Evolutionary conservation across 2,329 filamentous ascomycete species (phyloP), one percentile per base, ranked within the genome.

Genomic region (Curvularia sp.): DNA sequence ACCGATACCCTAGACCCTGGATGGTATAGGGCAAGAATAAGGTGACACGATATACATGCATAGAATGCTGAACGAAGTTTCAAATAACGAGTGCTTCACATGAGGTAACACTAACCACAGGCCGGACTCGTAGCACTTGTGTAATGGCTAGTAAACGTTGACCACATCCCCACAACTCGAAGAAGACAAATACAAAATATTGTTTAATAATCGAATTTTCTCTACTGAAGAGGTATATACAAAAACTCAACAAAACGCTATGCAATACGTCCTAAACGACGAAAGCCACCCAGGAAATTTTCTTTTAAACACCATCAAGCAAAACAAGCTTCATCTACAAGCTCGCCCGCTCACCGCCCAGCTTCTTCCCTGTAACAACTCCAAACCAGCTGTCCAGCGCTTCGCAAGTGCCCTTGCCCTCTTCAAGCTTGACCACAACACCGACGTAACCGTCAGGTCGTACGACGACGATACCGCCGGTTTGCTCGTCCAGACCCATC

Each of bases 391-490:
- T 83, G 71, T 97, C 91, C 67, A 97, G 79, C 15, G 95, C 91
- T 69, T 96, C 90, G 0, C 91, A 87, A 0, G 93, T 97, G 15
- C 87, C 91, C 57, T 79, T 86, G 0, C 93, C 93, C 75, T 94
- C 89, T 1, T 86, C 88, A 22, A 97, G 80, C 67, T 83, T 83
- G 10, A 90, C 85, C 4, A 93, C 90, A 61, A 91, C 84, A 22
- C 90, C 91, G 28, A 97, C 89, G 75, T 97, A 95, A 7, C 92
- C 92, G 75, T 97, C 93, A 0, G 93, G 93, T 44, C 93, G 82
- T 7, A 96, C 91, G 9, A 97, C 89, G 1, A 96, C 88, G 1
- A 97, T 85, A 56, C 89, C 92, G 10, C 92, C 92, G 61, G 81
- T 84, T 61, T 90, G 86, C 70, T 89, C 82, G 63, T 89, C 85